Base-by-base conservation (phyloP, 768 basidiomycete genomes). In the Rubroboletus satanas region DNA sequence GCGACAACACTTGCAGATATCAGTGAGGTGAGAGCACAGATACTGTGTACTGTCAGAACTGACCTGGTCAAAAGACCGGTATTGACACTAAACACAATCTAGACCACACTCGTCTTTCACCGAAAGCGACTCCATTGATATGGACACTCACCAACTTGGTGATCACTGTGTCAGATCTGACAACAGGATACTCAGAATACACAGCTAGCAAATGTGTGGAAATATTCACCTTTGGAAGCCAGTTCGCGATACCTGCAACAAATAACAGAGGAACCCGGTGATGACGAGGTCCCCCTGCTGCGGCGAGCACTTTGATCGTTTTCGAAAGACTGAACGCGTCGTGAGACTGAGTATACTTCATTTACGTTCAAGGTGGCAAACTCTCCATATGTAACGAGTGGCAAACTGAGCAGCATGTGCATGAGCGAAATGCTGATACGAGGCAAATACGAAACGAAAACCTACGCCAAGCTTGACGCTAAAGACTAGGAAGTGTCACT, bases 21-120 rank as follows among this genome's bases (percentile, higher is more conserved):
- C 29, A 85, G 68, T 17, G 83, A 83, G 45, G 75, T 76, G 33
- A 83, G 66, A 2, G 83, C 83, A 55, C 79, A 83, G 1, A 82
- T 44, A 57, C 82, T 67, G 44, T 32, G 7, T 1, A n/a, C 10
- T 14, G 45, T 67, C 44, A 67, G 35, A 23, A 55, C 66, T 11
- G 10, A 66, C 66, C 66, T n/a, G n/a, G n/a, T n/a, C n/a, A n/a
- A n/a, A n/a, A n/a, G n/a, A n/a, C n/a, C n/a, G n/a, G n/a, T n/a
- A n/a, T n/a, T n/a, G n/a, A n/a, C n/a, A n/a, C n/a, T n/a, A n/a
- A n/a, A n/a, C n/a, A n/a, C n/a, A n/a, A n/a, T n/a, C n/a, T n/a
- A n/a, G n/a, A n/a, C n/a, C n/a, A n/a, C n/a, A n/a, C n/a, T n/a
- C n/a, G n/a, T n/a, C n/a, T n/a, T n/a, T n/a, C n/a, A n/a, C n/a